Evolutionary conservation across 257 asterid genomes (phyloP).

Genomic region (Jasminum sambac): DNA sequence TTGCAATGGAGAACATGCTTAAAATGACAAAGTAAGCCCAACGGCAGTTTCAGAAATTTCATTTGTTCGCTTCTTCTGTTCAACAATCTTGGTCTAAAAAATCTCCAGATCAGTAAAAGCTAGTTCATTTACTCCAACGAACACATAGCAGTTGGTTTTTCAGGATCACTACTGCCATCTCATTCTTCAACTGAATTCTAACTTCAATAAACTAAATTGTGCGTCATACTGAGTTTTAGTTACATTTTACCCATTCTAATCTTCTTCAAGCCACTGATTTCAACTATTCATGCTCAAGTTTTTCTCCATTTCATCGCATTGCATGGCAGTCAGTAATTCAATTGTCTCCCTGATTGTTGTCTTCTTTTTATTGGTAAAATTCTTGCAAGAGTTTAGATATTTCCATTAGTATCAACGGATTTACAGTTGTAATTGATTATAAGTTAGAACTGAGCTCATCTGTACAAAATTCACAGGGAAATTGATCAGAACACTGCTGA

Average conservation of each 20-base stretch:
- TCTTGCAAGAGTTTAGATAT: neutral
- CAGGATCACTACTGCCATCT: neutral
- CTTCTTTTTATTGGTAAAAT: conserved; percentile 10
- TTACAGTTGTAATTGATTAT: conserved; percentile 11
- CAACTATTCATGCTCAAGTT: conserved; percentile 1
- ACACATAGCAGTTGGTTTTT: neutral
- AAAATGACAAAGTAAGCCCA: conserved; percentile 64
- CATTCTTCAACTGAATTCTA: neutral
- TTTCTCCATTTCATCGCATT: neutral
- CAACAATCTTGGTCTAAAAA: neutral
- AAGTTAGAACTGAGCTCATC: conserved; percentile 14
- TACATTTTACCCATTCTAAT: conserved; percentile 4
- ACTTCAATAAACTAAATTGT: neutral
- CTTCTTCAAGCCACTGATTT: conserved; percentile 6
- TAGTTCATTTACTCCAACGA: neutral
- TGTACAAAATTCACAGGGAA: conserved; percentile 49
- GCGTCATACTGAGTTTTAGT: conserved; percentile 9
- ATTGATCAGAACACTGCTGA: conserved; percentile 69
- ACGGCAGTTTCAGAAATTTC: conserved; percentile 19
- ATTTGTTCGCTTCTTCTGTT: conserved; percentile 9
- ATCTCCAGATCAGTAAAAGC: neutral
- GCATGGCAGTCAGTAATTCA: neutral
- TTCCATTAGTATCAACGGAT: conserved; percentile 5
- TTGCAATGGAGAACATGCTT: conserved; percentile 72
- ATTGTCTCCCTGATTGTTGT: conserved; percentile 1